Evolutionary conservation across 1,139 yeast species (phyloP).

Genomic region (Candida sp.): DNA sequence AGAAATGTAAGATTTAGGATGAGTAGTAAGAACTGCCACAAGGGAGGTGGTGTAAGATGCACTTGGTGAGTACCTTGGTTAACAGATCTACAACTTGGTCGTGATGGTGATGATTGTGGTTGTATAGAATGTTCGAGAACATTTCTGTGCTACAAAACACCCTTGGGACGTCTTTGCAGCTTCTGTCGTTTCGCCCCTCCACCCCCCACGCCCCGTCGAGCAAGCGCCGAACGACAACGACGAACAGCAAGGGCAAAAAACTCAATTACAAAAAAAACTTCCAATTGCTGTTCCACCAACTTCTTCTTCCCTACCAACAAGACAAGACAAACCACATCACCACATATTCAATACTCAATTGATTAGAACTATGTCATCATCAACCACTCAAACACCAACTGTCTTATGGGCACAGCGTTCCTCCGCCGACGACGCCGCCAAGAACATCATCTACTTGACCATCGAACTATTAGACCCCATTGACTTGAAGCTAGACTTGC

Average conservation of each 20-base stretch:
- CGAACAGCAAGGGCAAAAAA: no score
- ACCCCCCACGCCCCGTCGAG: no score
- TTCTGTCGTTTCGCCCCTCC: no score
- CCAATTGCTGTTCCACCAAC: neutral
- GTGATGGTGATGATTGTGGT: neutral
- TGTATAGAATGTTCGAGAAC: neutral
- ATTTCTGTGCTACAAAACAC: no score
- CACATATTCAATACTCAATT: neutral
- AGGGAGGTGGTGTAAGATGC: neutral
- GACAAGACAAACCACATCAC: neutral
- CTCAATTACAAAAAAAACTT: neutral
- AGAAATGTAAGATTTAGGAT: no score
- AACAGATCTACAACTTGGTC: no score
- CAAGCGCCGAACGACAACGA: no score
- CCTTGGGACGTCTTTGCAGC: no score
- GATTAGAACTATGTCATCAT: neutral
- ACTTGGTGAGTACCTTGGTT: no score
- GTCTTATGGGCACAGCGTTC: conserved; percentile 99
- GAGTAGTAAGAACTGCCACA: neutral
- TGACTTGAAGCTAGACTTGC: conserved; percentile 65
- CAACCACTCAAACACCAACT: conserved; percentile 23
- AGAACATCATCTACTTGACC: conserved; percentile 78
- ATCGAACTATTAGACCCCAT: conserved; percentile 75
- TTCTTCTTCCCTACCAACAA: no score
- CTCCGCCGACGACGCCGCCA: conserved; percentile 65